phyloP scores from a whole-genome alignment of 768 basidiomycete species.

The Lyophyllum semitale region DNA sequence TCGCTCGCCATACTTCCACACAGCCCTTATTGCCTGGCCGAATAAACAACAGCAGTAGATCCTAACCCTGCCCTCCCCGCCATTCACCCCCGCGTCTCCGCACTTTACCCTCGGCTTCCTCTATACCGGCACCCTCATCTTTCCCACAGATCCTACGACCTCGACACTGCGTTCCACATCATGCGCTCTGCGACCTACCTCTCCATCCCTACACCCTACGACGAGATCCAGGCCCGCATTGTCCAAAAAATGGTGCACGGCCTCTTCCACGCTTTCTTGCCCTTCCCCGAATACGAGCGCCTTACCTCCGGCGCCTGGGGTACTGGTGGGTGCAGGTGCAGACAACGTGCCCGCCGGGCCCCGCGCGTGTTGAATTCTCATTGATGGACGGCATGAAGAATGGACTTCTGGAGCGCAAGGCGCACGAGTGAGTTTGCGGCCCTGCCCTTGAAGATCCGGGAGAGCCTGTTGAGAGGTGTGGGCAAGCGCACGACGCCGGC shows the following conservation, averaged over 20 bases:
- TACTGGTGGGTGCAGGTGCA: conserved; percentile 80
- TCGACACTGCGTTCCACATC: conserved; percentile 89
- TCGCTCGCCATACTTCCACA: conserved; percentile 85
- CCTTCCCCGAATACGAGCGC: conserved; percentile 77
- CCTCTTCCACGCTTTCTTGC: conserved; percentile 80
- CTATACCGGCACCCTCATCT: conserved; percentile 92
- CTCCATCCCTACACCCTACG: conserved; percentile 65
- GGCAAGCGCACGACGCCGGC: conserved; percentile 66
- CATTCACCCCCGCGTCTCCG: conserved; percentile 91
- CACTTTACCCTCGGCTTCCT: conserved; percentile 95
- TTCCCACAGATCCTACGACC: conserved; percentile 93
- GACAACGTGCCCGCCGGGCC: conserved; percentile 78
- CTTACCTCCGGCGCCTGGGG: conserved; percentile 80
- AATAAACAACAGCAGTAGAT: conserved; percentile 50
- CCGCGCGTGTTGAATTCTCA: conserved; percentile 83
- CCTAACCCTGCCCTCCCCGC: conserved; percentile 82
- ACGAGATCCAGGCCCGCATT: conserved; percentile 82
- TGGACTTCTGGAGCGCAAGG: conserved; percentile 65
- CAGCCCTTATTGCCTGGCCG: conserved; percentile 72
- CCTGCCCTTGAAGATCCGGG: conserved; percentile 65
- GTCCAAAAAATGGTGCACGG: conserved; percentile 90
- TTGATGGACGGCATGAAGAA: conserved; percentile 77
- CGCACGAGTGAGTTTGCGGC: conserved; percentile 75
- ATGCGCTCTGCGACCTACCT: conserved; percentile 84
- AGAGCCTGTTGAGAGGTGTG: conserved; percentile 72